Conservation (phyloP, 805 yeast species). For the Barnettozyma sp. region DNA sequence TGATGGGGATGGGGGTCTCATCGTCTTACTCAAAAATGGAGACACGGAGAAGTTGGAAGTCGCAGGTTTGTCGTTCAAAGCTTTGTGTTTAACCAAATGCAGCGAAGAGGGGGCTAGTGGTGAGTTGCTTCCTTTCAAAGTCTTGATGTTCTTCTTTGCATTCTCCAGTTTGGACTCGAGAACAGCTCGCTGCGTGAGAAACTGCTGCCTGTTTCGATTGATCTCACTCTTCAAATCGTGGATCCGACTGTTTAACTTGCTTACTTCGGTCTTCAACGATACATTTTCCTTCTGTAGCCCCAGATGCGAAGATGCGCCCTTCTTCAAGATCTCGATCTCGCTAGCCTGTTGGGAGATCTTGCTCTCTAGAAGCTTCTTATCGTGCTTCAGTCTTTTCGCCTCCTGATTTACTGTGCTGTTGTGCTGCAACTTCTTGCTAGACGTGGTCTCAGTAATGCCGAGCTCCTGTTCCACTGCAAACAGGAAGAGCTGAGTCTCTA, state of each 20-base stretch:
- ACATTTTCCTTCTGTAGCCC: slow-evolving; percentile 26
- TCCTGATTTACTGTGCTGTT: slow-evolving; percentile 18
- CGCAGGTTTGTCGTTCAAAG: slow-evolving; percentile 20
- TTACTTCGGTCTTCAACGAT: slow-evolving; percentile 29
- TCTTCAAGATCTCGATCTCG: slow-evolving; percentile 24
- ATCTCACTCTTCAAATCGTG: slow-evolving; percentile 25
- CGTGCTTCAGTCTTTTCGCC: slow-evolving; percentile 16
- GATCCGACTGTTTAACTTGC: slow-evolving; percentile 28
- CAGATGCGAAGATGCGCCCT: slow-evolving; percentile 14
- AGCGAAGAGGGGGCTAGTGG: no score
- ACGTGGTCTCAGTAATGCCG: slow-evolving; percentile 10
- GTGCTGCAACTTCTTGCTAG: slow-evolving; percentile 12
- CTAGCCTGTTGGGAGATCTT: slow-evolving; percentile 12
- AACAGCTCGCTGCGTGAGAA: slow-evolving; percentile 29
- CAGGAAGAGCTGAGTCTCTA: slow-evolving; percentile 16
- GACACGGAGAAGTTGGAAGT: slow-evolving; percentile 18
- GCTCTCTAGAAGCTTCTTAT: slow-evolving; percentile 20
- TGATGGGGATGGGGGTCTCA: slow-evolving; percentile 9
- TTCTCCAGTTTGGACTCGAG: slow-evolving; percentile 30
- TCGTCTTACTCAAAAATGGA: slow-evolving; percentile 18
- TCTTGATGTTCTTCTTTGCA: slow-evolving; percentile 27
- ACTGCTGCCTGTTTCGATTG: slow-evolving; percentile 27
- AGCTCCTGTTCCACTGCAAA: slow-evolving; percentile 17
- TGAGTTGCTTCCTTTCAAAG: slow-evolving; percentile 23
- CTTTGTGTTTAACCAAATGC: no score